Base-by-base conservation (phyloP, 306 rosid genomes). In the Phaseolus lunatus region DNA sequence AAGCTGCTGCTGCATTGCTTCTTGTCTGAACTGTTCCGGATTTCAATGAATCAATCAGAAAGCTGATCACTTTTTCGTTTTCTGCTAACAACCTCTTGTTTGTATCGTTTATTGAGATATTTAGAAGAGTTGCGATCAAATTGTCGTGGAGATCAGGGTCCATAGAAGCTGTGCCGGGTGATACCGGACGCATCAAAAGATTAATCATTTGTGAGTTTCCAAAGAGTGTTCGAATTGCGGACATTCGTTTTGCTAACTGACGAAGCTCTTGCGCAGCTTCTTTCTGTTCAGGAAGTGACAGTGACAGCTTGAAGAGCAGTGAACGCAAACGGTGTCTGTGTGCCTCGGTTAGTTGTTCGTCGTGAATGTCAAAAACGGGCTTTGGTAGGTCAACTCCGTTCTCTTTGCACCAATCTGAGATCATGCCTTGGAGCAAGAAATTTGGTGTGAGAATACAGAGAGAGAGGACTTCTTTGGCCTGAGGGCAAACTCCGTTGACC, bases 1-100 rank as follows among this genome's bases (percentile, higher is more conserved):
- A 64, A 8, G 93, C 69, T 4, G 96, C 91, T 5, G 90, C 91
- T 22, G 93, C 93, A 82, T 85, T 88, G 69, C 84, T 81, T 72
- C 70, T 84, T 5, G 87, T 78, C 47, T 81, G 76, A 7, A 76
- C 58, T 9, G 83, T 85, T 83, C 90, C 91, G 5, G 59, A 68
- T 63, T 29, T 72, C 23, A 90, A 70, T 35, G 91, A 84, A 20
- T 84, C 83, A 59, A 84, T 79, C 0, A 90, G 80, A 19, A 88
- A 48, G 26, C 81, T 49, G 11, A 90, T 77, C 20, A 75, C 85
- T 13, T 50, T 33, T 1, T 81, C 78, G 41, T 80, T 61, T 79
- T 85, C 81, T 3, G 67, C 90, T 0, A 90, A 73, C 13, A 82
- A 5, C 49, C 37, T 84, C 87, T 87, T 88, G 64, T 87, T 88